Base-by-base conservation (phyloP, 176 grass and related monocot species). In the Bothriochloa decipiens region DNA sequence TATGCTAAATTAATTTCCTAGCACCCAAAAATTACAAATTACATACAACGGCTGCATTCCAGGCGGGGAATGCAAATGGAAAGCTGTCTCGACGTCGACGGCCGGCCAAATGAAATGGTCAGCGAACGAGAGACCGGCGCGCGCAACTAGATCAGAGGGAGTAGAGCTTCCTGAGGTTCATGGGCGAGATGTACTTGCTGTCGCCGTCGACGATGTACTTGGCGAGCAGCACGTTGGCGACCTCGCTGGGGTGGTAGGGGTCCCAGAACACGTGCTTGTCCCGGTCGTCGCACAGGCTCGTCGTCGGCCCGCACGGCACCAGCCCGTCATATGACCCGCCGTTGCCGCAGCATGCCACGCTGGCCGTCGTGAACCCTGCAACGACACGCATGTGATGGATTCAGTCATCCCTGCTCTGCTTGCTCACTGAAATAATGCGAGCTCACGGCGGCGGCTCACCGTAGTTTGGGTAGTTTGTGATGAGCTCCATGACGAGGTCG, bases 161-260 rank as follows among this genome's bases (percentile, higher is more conserved):
- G 58, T 79, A 68, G 20, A 99, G 93, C 82, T 91, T 91, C 60
- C 93, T 41, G 55, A 99, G 81, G 80, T 99, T 99, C 8, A 96
- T 88, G 4, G 93, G 97, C 1, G 93, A 96, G 17, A 99, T 91
- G 66, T 91, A 92, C 23, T 92, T 99, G 33, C 23, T 50, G 81
- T 89, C 97, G 11, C 97, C 97, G 58, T 99, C 93, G 36, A 96
- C 93, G 25, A 99, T 89, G 78, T 86, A 85, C 90, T 92, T 94
- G 1, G 97, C 91, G 29, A 99, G 6, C 13, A 99, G 4, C 4
- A 92, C 18, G 84, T 99, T 99, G 1, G 97, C 86, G 8, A 86
- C 90, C 81, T 99, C 93, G 81, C 91, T 96, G 5, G 97, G 97
- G 52, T 99, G 97, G 65, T 99, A 99, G 0, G 97, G 93, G 64